Evolutionary conservation across 768 basidiomycete genomes (phyloP), one percentile per base, ranked within the genome.

Genomic region (Agrocybe pediades): DNA sequence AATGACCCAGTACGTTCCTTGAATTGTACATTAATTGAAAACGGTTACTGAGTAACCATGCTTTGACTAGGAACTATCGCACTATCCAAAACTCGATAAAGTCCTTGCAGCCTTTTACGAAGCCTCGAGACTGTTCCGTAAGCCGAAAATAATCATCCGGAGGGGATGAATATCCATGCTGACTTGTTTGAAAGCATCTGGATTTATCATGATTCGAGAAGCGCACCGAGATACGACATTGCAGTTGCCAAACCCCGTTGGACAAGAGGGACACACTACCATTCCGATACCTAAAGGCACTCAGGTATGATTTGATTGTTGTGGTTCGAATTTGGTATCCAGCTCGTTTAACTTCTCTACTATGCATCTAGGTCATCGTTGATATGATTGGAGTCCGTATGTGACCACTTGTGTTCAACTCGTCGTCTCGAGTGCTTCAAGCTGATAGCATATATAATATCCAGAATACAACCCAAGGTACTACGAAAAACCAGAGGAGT

Each of bases 321-420:
- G 13, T 19, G 24, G n/a, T 39, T 39, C 25, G 25, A 21, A 27
- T 55, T 15, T 15, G 6, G 9, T 15, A 17, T 9, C 4, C 26
- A 39, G 17, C 27, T 0, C 16, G 2, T 20, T 15, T 41, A 33
- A 9, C 25, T 51, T 21, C 27, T 9, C 24, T 23, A 1, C 4
- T 43, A 15, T 26, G 19, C 26, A 8, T 46, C 15, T 26, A 46
- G 66, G 78, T 75, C 13, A 59, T 79, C 3, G 68, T 79, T 6
- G 80, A 83, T 56, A 74, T 80, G 74, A 56, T 82, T 51, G 80
- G 78, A 54, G 65, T 79, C 43, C 74, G 79, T 81, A 57, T 70
- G 78, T 71, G 20, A 23, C 23, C 33, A n/a, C 27, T 15, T 16
- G 47, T 6, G 17, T 42, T 29, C 20, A 11, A 7, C 6, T 8